Base-by-base conservation (phyloP, 225 moss, liverwort and hornwort species). In the Takakia lepidozioides region DNA sequence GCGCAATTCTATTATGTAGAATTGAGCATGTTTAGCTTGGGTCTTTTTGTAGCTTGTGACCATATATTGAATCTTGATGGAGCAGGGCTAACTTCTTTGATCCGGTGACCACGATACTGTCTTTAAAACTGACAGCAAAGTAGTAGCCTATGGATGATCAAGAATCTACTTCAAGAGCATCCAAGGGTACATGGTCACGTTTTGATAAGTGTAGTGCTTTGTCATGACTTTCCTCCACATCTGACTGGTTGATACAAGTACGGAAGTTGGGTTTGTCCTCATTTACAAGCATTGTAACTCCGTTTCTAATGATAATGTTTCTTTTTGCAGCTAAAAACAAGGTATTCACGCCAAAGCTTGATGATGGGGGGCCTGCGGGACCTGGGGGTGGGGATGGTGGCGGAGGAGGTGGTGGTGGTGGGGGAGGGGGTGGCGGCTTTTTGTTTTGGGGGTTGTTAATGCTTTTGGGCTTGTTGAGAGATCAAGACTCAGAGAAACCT, bases 391-490 rank as follows among this genome's bases (percentile, higher is more conserved):
- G 65, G 29, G 77, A 61, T 27, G 68, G 34, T 27, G 77, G 72
- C 4, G 77, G 77, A 2, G 77, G 77, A 0, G 72, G 77, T 0
- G 77, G 77, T 2, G 77, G 77, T 0, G 77, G 77, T 4, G 77
- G 77, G 0, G 72, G 77, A 0, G 77, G 77, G 0, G 77, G 77
- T 14, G 77, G 77, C 0, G 77, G 77, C 23, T 77, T 77, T 46
- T 29, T 77, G 36, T 77, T 72, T 43, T 77, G 72, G 77, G 77
- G 77, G 2, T 51, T 77, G 38, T 38, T 77, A 5, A 77, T 77
- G 77, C 77, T 77, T 58, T 38, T 77, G 65, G 77, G 77, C 1
- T 61, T 77, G 16, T 48, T 77, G 8, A 72, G 72, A 46, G 77
- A 77, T 24, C 72, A 48, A 25, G 72, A 77, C 51, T 37, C 57